Evolutionary conservation across 768 basidiomycete species (phyloP).

Genomic region (Pisolithus orientalis): DNA sequence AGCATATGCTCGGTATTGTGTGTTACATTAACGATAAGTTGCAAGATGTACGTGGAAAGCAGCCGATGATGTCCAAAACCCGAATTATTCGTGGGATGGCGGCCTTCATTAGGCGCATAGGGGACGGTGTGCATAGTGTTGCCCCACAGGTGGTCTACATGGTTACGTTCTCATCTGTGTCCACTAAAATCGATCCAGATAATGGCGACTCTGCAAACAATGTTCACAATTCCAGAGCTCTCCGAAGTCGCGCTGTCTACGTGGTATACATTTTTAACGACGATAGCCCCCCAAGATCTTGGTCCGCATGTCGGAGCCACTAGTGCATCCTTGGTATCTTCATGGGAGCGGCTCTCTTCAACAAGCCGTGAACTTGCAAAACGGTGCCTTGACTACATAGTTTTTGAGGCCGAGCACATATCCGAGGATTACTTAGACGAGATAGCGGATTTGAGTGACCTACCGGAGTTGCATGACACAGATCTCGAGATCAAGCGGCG

Average conservation of each 20-base stretch:
- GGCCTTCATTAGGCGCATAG: slow-evolving; percentile 62
- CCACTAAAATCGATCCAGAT: slow-evolving; percentile 46
- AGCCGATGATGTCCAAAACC: slow-evolving; percentile 58
- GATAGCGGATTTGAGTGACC: slow-evolving; percentile 68
- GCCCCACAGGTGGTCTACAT: slow-evolving; percentile 71
- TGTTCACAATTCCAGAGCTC: slow-evolving; percentile 68
- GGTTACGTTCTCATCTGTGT: not conserved
- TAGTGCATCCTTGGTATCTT: slow-evolving; percentile 73
- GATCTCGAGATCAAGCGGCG: slow-evolving; percentile 36
- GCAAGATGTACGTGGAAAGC: slow-evolving; percentile 79
- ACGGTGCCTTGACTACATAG: slow-evolving; percentile 60
- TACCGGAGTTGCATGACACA: slow-evolving; percentile 55
- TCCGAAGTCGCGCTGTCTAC: slow-evolving; percentile 72
- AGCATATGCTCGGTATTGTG: slow-evolving; percentile 79
- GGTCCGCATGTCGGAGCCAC: slow-evolving; percentile 84
- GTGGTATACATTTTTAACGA: slow-evolving; percentile 74
- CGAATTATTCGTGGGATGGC: slow-evolving; percentile 79
- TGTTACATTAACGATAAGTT: slow-evolving; percentile 80
- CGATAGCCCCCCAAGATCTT: slow-evolving; percentile 61
- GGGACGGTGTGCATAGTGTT: slow-evolving; percentile 63
- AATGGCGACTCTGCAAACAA: slow-evolving; percentile 93
- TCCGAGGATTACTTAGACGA: slow-evolving; percentile 61
- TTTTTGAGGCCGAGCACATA: slow-evolving; percentile 53
- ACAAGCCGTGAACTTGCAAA: slow-evolving; percentile 48
- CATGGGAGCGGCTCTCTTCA: slow-evolving; percentile 62